Base-by-base conservation (phyloP, 805 yeast genomes). In the Isabelozyma rhagii region DNA sequence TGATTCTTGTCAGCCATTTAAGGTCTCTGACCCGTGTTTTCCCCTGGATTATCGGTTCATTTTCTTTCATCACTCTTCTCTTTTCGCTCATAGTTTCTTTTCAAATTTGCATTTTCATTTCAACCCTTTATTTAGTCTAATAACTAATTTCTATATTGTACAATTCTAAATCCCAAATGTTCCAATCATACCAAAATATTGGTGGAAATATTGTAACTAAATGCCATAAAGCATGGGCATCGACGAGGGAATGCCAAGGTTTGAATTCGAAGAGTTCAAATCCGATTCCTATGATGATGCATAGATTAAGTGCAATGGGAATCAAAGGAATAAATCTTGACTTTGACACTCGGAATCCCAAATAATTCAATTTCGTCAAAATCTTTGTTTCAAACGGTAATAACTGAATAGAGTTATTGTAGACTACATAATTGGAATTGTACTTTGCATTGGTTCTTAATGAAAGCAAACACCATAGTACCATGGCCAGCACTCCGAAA, bases 191-290 rank as follows among this genome's bases (percentile, higher is more conserved):
- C 82, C 96, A 81, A 52, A 80, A 78, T 50, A 81, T 69, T 0
- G 93, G 82, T 0, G 98, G 98, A 60, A 89, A 65, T 1, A 92
- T 83, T 0, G 99, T 94, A 17, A 89, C 81, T 27, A 87, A 76
- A 64, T 94, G 99, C 99, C 99, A 94, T 39, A 93, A 60, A 0
- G 97, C 83, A 67, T 94, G 99, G 0, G 97, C 96, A 68, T 94
- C 99, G 3, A 66, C 46, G 9, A 65, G 51, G 44, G 63, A 57
- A 13, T 39, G 49, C 46, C 61, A 46, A 1, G 78, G 78, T 21
- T 56, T 59, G 45, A 72, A 73, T 47, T 74, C 78, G 28, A 55
- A 51, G 14, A 71, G 41, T 46, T 74, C 78, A 34, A 73, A 63
- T 11, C 59, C 48, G 55, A 71, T 63, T 0, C 75, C 67, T 5